Evolutionary conservation across 106 monocot genomes (phyloP).

Genomic region (Iris macrosiphon): DNA sequence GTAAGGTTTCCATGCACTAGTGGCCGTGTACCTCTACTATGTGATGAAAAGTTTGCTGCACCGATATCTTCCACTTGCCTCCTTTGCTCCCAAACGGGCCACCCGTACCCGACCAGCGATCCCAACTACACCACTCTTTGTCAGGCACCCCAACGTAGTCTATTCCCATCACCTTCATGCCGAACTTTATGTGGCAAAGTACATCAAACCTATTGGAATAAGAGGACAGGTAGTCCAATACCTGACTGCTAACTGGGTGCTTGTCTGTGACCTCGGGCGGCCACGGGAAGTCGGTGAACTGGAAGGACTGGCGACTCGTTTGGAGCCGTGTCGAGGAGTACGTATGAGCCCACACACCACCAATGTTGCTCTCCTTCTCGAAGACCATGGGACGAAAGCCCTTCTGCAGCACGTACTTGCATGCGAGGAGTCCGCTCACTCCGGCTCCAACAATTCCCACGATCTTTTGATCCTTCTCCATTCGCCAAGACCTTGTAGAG

Average conservation of each 20-base stretch:
- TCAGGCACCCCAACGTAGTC: conserved; percentile 26
- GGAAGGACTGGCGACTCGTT: conserved; percentile 4
- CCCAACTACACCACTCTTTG: conserved; percentile 28
- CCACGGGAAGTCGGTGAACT: conserved; percentile 15
- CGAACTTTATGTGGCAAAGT: conserved; percentile 20
- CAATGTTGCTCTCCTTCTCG: conserved; percentile 13
- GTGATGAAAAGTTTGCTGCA: too few relatives aligned
- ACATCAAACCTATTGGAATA: conserved; percentile 14
- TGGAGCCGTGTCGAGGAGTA: conserved; percentile 19
- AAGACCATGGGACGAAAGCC: conserved; percentile 44
- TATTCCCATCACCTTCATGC: conserved; percentile 17
- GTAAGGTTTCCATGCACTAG: background rate
- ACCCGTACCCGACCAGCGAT: conserved; percentile 37
- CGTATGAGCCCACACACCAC: conserved; percentile 12
- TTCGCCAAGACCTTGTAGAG: too few relatives aligned
- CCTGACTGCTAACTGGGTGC: background rate
- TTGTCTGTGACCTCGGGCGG: background rate
- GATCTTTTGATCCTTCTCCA: conserved; percentile 17
- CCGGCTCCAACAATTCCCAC: conserved; percentile 46
- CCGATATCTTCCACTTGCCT: conserved; percentile 27
- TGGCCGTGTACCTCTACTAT: background rate
- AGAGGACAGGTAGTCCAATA: background rate
- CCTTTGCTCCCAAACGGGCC: conserved; percentile 27
- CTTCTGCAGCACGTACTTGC: conserved; percentile 28
- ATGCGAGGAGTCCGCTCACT: conserved; percentile 33